Conservation (phyloP, 225 moss, liverwort and hornwort species). For the Bryum argenteum region DNA sequence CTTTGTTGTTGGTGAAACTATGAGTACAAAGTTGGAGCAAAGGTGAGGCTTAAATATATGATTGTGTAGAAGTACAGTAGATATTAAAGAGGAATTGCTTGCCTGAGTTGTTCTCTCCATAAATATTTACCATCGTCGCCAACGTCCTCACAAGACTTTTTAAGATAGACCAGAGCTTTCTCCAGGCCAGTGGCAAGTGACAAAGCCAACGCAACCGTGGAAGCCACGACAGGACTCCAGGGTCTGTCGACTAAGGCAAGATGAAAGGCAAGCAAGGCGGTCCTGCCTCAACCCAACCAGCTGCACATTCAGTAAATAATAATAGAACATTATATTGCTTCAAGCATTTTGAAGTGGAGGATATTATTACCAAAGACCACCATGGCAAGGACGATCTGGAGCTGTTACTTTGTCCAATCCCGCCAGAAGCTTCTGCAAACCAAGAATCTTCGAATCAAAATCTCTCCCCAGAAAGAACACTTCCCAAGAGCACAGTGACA, state of each 20-base stretch:
- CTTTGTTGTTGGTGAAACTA: no score
- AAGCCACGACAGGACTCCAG: slow-evolving; percentile 63
- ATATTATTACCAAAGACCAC: slow-evolving; percentile 76
- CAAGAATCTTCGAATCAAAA: neutral
- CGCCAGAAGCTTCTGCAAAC: slow-evolving; percentile 75
- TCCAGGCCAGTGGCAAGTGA: slow-evolving; percentile 54
- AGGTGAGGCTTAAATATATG: neutral
- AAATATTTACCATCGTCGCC: slow-evolving; percentile 28
- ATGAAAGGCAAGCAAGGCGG: slow-evolving; percentile 85
- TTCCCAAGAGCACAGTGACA: neutral
- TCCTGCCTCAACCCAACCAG: slow-evolving; percentile 52
- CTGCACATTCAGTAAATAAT: slow-evolving; percentile 7
- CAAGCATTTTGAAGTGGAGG: slow-evolving; percentile 11
- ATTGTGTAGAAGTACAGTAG: neutral
- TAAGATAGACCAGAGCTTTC: slow-evolving; percentile 61
- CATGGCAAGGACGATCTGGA: slow-evolving; percentile 95
- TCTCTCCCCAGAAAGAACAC: neutral
- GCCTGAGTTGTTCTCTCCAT: slow-evolving; percentile 53
- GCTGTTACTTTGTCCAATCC: slow-evolving; percentile 83
- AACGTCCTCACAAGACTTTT: slow-evolving; percentile 47
- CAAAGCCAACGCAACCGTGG: slow-evolving; percentile 75
- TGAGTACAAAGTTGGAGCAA: no score
- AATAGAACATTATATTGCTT: slow-evolving; percentile 3
- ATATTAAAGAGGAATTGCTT: neutral
- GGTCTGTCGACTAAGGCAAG: slow-evolving; percentile 57